phyloP scores from a whole-genome alignment of 768 basidiomycete species.

The Amanita exitialis region DNA sequence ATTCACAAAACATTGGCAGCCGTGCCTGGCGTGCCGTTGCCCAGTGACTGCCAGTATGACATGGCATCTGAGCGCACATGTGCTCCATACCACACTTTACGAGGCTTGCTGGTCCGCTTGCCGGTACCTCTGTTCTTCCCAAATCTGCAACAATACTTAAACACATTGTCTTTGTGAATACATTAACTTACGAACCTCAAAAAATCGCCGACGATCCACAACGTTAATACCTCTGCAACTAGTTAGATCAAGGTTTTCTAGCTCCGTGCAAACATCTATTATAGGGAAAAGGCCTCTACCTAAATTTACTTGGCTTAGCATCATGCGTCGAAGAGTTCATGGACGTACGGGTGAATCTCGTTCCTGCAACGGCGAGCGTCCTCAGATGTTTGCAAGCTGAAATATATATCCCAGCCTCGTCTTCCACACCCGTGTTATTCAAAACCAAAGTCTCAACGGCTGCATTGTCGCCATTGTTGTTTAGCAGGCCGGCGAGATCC shows the following conservation, averaged over 20 bases:
- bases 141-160: constrained; percentile 15
- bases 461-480: constrained; percentile 20
- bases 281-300: constrained; percentile 45
- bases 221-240: constrained; percentile 56
- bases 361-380: constrained; percentile 43
- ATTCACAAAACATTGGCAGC: too few species aligned
- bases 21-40: too few species aligned
- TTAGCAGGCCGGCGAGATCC: constrained; percentile 41
- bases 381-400: constrained; percentile 38
- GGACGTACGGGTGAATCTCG: constrained; percentile 47
- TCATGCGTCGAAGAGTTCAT: neutral
- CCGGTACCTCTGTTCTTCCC: constrained; percentile 16
- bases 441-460: constrained; percentile 39
- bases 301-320: constrained; percentile 13
- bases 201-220: constrained; percentile 52
- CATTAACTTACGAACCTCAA: constrained; percentile 34
- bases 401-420: constrained; percentile 42
- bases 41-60: too few species aligned
- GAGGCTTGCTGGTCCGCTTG: neutral
- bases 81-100: too few species aligned
- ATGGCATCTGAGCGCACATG: too few species aligned
- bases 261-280: constrained; percentile 42
- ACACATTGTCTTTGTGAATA: neutral
- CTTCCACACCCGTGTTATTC: constrained; percentile 54
- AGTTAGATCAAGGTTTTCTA: constrained; percentile 51